These are phyloP conservation scores for Microcyclospora pomicola DNA, from an alignment of 2,329 filamentous ascomycete species.

Conservation along the genomic window DNA sequence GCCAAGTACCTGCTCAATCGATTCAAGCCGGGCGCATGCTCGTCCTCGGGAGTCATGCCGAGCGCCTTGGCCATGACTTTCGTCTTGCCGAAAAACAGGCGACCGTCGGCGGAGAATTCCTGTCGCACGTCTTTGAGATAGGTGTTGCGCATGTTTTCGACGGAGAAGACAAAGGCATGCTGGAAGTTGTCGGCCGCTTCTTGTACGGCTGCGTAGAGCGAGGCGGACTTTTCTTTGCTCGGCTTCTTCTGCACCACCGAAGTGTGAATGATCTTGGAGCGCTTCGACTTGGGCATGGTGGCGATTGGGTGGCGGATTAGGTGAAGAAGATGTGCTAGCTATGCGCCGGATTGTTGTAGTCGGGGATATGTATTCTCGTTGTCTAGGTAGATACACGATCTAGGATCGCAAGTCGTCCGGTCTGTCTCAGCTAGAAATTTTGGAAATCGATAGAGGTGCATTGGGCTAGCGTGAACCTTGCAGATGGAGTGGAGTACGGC, in stretches of 20 bases:
- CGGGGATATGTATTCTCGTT: too few relatives aligned
- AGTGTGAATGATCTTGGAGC: slow-evolving; percentile 75
- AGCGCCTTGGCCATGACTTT: slow-evolving; percentile 97
- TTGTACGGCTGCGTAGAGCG: slow-evolving; percentile 78
- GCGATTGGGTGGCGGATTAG: not conserved
- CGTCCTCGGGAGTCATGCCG: slow-evolving; percentile 55
- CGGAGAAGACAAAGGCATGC: slow-evolving; percentile 82
- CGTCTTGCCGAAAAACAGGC: slow-evolving; percentile 97
- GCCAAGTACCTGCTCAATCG: slow-evolving; percentile 53
- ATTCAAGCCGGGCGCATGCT: slow-evolving; percentile 66
- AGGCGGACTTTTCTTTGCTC: slow-evolving; percentile 73
- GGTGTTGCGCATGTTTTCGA: slow-evolving; percentile 97
- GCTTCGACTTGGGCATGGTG: slow-evolving; percentile 91
- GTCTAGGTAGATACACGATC: too few relatives aligned
- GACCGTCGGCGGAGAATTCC: slow-evolving; percentile 66
- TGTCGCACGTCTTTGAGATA: slow-evolving; percentile 83
- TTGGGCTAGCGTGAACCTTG: too few relatives aligned
- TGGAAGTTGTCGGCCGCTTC: slow-evolving; percentile 73
- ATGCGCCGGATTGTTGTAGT: not conserved
- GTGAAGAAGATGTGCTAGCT: not conserved
- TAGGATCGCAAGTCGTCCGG: too few relatives aligned
- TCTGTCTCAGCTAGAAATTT: too few relatives aligned
- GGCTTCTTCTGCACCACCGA: slow-evolving; percentile 81
- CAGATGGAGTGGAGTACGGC: too few relatives aligned
- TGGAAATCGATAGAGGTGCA: too few relatives aligned